A percentile compares a stretch with the other conserved stretches of the same genome.
Evolutionary conservation across 441 rosid species (phyloP).

Genomic region (Manihot esculenta): DNA sequence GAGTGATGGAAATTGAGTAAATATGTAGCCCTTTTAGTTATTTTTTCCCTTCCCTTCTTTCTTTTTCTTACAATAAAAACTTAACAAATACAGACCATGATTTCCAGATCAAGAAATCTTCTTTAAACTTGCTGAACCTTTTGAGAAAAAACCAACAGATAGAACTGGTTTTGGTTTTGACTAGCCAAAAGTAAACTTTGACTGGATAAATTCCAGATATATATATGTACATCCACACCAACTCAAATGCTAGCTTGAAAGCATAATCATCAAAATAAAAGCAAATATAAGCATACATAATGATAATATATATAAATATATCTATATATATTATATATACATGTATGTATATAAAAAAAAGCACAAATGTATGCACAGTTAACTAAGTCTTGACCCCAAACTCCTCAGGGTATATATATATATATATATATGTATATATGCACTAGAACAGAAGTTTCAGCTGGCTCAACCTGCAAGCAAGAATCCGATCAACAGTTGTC

Average conservation of each 20-base stretch:
- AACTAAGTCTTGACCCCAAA: neutral
- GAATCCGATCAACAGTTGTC: slow-evolving; percentile 99
- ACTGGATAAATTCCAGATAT: neutral
- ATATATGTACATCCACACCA: too few relatives aligned
- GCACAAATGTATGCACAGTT: neutral
- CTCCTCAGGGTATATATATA: neutral
- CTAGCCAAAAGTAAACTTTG: neutral
- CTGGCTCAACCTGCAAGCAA: slow-evolving; percentile 75
- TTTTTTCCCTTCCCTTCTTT: too few relatives aligned
- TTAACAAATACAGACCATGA: neutral
- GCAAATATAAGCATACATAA: too few relatives aligned
- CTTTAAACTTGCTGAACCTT: neutral
- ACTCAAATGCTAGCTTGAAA: neutral
- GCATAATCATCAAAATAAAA: neutral
- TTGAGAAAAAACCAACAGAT: neutral
- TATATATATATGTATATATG: neutral
- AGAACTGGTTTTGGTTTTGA: neutral
- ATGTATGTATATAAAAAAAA: too few relatives aligned
- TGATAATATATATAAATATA: too few relatives aligned
- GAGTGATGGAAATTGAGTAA: too few relatives aligned
- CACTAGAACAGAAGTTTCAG: slow-evolving; percentile 21
- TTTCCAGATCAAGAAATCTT: neutral
- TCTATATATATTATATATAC: too few relatives aligned
- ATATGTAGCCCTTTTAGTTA: too few relatives aligned
- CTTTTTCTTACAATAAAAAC: too few relatives aligned